Evolutionary conservation across 306 rosid genomes (phyloP), one percentile per base, ranked within the genome.

Genomic region (Dicorynia guianensis): DNA sequence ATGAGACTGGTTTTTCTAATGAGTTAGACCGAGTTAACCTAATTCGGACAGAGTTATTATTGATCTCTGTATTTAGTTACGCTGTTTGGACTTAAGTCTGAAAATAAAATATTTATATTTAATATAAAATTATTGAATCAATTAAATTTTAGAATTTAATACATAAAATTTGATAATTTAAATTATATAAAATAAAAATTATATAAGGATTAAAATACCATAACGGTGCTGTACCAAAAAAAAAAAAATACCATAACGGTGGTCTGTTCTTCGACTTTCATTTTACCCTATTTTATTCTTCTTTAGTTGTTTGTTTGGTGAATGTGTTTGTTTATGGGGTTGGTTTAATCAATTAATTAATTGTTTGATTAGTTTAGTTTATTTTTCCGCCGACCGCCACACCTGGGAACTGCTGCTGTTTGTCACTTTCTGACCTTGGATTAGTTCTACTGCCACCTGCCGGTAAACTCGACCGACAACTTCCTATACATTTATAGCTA

Each of bases 301-400:
- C 17, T 62, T 40, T 63, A 33, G 8, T 71, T 25, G 30, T 25
- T 71, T 2, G 33, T 48, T 46, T 43, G 4, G 52, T 63, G 44
- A 17, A 17, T 10, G 65, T 59, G 80, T 63, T 80, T 79, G 81
- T 48, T 63, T 46, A 11, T 75, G 58, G 78, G 56, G 60, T 77
- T 75, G 75, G 77, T 5, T 53, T 69, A 66, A 52, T 67, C 75
- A 69, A 20, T 67, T 39, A 25, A 8, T 18, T 20, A 17, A 62
- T 67, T 12, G 74, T 30, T 58, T 71, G 13, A 38, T 35, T 1
- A 35, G 62, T 19, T 71, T 63, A 6, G 18, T 38, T 36, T 55
- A 57, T 71, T 81, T 88, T 86, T 84, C 81, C 97, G 96, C 99
- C 97, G 97, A 92, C 85, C 96, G 92, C 97, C 96, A 96, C 89